Percentiles rank a stretch among this genome's conserved stretches.
Conservation (phyloP, 805 yeast genomes). For the Saccharomycopsis guyanensis region DNA sequence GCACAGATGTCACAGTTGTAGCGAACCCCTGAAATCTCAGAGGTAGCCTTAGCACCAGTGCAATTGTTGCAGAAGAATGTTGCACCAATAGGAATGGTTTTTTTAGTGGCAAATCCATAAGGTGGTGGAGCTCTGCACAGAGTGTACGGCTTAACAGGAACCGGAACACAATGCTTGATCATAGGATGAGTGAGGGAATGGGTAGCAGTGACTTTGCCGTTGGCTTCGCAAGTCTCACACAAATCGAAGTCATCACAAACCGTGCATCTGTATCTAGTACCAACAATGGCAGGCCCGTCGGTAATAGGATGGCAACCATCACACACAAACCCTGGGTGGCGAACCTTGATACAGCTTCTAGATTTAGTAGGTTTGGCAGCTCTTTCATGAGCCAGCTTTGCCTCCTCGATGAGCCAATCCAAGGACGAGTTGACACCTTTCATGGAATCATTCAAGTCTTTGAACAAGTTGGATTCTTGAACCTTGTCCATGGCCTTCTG, state of each 20-base stretch:
- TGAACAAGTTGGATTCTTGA: not conserved
- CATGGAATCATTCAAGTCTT: not conserved
- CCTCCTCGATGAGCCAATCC: not conserved
- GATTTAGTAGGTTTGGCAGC: not conserved
- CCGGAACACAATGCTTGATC: conserved; percentile 12
- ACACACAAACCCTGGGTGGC: conserved; percentile 21
- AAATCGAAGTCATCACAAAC: conserved; percentile 43
- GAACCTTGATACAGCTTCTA: not conserved
- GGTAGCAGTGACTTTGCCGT: conserved; percentile 13
- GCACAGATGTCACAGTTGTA: conserved; percentile 8
- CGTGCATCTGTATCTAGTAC: conserved; percentile 41
- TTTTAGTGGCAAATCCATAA: too few species aligned
- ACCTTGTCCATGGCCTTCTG: not conserved
- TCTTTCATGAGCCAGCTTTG: not conserved
- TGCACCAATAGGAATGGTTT: not conserved
- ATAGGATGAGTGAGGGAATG: conserved; percentile 12
- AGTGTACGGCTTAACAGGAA: too few species aligned
- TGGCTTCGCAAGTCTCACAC: conserved; percentile 32
- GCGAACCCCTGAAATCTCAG: conserved; percentile 7
- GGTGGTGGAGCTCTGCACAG: not conserved
- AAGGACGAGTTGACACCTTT: not conserved
- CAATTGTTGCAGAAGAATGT: not conserved
- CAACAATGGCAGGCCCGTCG: conserved; percentile 24
- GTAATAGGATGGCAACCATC: not conserved
- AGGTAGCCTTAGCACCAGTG: too few species aligned